Evolutionary conservation across 345 rosid species (phyloP), one percentile per base, ranked within the genome.

Genomic region (Linum tenue): DNA sequence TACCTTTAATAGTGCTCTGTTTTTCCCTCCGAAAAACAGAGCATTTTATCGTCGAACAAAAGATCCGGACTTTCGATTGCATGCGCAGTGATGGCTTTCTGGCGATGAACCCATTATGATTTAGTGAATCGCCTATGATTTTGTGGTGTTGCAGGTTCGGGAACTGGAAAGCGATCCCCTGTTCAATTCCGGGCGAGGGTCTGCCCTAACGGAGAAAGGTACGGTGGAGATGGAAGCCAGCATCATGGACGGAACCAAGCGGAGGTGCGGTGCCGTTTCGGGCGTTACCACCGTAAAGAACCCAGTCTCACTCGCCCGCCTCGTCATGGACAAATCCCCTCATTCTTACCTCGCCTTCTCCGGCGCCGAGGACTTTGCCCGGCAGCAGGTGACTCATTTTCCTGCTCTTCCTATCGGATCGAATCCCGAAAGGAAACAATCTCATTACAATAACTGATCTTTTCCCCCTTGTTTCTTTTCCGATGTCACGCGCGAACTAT

Each of bases 221-320:
- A 88, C 88, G 65, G 99, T 82, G 76, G 99, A 90, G 80, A 90
- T 94, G 99, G 99, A 94, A 69, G 98, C 98, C 3, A 90, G 97
- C 77, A 90, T 92, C 14, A 92, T 92, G 98, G 97, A 92, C 53
- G 97, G 97, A 8, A 80, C 85, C 1, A 78, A 66, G 76, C 80
- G 98, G 70, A 68, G 97, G 73, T 90, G 97, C 78, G 98, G 97
- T 7, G 94, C 97, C 56, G 97, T 92, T 15, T 92, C 98, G 0
- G 97, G 97, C 14, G 17, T 92, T 15, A 86, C 95, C 61, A 84
- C 89, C 0, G 98, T 92, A 5, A 90, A 92, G 64, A 92, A 92
- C 64, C 98, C 98, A 0, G 31, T 92, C 17, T 90, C 97, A 60
- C 92, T 92, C 3, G 98, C 98, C 56, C 86, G 98, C 5, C 91